Conservation (phyloP, 805 yeast species). For the Brettanomyces sp. region DNA sequence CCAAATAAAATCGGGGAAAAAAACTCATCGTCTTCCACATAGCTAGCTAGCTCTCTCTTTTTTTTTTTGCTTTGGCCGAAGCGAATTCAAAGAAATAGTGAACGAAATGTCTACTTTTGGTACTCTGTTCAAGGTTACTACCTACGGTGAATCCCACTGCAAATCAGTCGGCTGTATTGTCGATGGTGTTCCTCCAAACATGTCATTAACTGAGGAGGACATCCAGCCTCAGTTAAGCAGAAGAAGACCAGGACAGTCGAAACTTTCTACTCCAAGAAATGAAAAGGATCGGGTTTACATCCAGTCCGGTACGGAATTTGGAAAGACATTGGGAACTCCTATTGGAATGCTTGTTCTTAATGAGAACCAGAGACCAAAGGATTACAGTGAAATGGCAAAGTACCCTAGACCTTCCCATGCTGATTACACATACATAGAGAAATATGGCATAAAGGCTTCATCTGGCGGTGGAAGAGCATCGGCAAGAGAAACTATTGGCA, state of each 20-base stretch:
- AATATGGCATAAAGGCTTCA: constrained; percentile 88
- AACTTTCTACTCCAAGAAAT: constrained; percentile 87
- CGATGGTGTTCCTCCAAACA: constrained; percentile 96
- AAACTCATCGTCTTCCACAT: background rate
- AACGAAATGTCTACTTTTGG: constrained; percentile 65
- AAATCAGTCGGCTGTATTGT: constrained; percentile 96
- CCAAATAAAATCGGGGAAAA: background rate
- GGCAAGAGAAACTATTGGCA: constrained; percentile 96
- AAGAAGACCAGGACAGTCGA: constrained; percentile 96
- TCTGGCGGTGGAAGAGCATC: constrained; percentile 97
- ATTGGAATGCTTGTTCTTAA: constrained; percentile 88
- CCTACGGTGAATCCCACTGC: constrained; percentile 98
- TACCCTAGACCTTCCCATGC: constrained; percentile 99
- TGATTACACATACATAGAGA: constrained; percentile 83
- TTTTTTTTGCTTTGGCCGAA: background rate
- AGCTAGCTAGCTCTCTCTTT: background rate
- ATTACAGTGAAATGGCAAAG: constrained; percentile 88
- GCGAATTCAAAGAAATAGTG: background rate
- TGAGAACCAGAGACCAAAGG: constrained; percentile 95
- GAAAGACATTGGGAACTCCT: constrained; percentile 89
- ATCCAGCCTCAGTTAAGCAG: constrained; percentile 93
- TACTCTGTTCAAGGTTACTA: constrained; percentile 61
- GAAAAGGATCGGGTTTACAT: constrained; percentile 90
- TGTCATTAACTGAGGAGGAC: constrained; percentile 75
- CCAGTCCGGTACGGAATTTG: constrained; percentile 90